Evolutionary conservation across 2,329 filamentous ascomycete genomes (phyloP).

Genomic region (Achaetomium macrosporum): DNA sequence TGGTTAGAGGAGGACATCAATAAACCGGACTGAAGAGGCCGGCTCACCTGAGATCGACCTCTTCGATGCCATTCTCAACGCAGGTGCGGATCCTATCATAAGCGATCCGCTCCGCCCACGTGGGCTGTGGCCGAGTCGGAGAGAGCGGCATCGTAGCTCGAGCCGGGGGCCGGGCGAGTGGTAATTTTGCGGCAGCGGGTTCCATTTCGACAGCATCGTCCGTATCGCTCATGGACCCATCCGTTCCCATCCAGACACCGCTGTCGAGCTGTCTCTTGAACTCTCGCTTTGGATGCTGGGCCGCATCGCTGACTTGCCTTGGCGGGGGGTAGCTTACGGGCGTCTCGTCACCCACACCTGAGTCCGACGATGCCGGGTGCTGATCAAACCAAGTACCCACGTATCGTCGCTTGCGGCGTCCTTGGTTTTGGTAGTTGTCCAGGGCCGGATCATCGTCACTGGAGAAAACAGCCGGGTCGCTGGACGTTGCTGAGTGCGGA

Average conservation of each 20-base stretch:
- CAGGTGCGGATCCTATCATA: constrained; percentile 44
- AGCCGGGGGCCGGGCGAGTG: background rate
- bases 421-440: constrained; percentile 54
- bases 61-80: constrained; percentile 53
- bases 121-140: constrained; percentile 8
- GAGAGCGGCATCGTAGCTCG: background rate
- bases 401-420: constrained; percentile 53
- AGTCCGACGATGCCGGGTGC: constrained; percentile 47
- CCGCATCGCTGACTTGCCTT: constrained; percentile 14
- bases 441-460: constrained; percentile 64
- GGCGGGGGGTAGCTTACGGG: constrained; percentile 1
- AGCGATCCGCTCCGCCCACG: constrained; percentile 39
- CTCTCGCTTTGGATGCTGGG: constrained; percentile 38
- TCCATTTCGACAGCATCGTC: constrained; percentile 30
- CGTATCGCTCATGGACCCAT: constrained; percentile 44
- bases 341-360: constrained; percentile 35
- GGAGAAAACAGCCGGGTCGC: constrained; percentile 66
- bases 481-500: constrained; percentile 49
- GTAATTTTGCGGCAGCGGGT: constrained; percentile 1
- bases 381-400: constrained; percentile 64
- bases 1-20: background rate
- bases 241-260: constrained; percentile 60
- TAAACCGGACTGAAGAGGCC: background rate
- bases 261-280: constrained; percentile 60
- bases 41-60: constrained; percentile 56